Base-by-base conservation (phyloP, 345 rosid genomes). In the Geranium brycei region DNA sequence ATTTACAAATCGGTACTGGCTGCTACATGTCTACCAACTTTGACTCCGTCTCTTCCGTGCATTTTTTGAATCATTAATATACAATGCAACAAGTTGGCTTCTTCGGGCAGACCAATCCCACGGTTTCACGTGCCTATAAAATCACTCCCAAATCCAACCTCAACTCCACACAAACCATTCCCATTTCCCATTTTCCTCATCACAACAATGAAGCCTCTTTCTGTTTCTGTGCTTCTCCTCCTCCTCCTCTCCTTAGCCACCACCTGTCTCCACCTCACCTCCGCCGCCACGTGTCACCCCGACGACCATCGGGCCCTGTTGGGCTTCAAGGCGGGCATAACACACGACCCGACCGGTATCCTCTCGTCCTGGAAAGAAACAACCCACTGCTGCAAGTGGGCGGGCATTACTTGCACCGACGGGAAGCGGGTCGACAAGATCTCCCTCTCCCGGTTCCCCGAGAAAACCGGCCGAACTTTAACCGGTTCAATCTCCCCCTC, bases 301-400 rank as follows among this genome's bases (percentile, higher is more conserved):
- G 88, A 90, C 12, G 97, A 90, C 60, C 80, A 82, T 64, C 31
- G 77, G 1, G 95, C 91, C 69, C 88, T 87, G 31, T 51, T 85
- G 66, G 88, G 75, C 58, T 90, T 90, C 76, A 87, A 90, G 71
- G 64, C 90, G 14, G 83, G 81, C 61, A 79, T 87, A 61, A 82
- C 87, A 62, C 80, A 78, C 35, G 97, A 90, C 23, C 90, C 95
- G 0, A 71, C 86, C 0, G 91, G 86, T 7, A 71, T 83, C 31
- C 90, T 90, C 47, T 71, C 14, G 64, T 53, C 86, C 19, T 85
- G 97, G 95, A 87, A 83, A 64, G 61, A 78, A 55, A 90, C 87
- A 17, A 82, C 95, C n/a, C 78, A 81, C 19, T 90, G 97, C 67
- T 85, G 92, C 71, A 13, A 64, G 0, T 87, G 95, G 95, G 8